These are phyloP conservation scores for Eucalyptus fibrosa DNA, from an alignment of 345 rosid species.

Conservation along the genomic window DNA sequence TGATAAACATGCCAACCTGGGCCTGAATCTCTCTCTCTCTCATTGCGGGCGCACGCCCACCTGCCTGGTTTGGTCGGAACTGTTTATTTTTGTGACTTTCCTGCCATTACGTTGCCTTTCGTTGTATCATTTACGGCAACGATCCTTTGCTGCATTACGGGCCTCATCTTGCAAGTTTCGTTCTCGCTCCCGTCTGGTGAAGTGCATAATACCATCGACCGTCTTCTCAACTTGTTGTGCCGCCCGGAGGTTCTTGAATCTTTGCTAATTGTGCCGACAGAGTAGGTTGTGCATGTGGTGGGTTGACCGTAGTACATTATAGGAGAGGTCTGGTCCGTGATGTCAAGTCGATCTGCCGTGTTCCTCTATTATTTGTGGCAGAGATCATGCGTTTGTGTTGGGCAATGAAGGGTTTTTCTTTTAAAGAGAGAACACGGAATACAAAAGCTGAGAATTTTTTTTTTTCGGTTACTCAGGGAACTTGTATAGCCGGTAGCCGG, in stretches of 20 bases:
- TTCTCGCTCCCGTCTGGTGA: neutral
- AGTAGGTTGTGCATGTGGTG: neutral
- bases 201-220: neutral
- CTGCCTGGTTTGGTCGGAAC: neutral
- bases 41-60: neutral
- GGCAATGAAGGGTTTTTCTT: neutral
- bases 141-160: neutral
- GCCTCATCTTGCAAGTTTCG: neutral
- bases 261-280: neutral
- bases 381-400: neutral
- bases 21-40: neutral
- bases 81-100: neutral
- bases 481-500: too few species aligned
- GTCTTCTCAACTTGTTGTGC: rapidly evolving
- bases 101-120: neutral
- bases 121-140: neutral
- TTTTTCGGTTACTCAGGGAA: too few species aligned
- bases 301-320: neutral
- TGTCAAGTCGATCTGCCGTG: neutral
- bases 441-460: neutral
- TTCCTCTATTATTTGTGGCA: neutral
- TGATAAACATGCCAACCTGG: neutral
- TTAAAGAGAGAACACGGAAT: neutral
- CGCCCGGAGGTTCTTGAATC: neutral
- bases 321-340: neutral